phyloP scores from a whole-genome alignment of 2,329 filamentous ascomycete species.

The Mollisia scopiformis region DNA sequence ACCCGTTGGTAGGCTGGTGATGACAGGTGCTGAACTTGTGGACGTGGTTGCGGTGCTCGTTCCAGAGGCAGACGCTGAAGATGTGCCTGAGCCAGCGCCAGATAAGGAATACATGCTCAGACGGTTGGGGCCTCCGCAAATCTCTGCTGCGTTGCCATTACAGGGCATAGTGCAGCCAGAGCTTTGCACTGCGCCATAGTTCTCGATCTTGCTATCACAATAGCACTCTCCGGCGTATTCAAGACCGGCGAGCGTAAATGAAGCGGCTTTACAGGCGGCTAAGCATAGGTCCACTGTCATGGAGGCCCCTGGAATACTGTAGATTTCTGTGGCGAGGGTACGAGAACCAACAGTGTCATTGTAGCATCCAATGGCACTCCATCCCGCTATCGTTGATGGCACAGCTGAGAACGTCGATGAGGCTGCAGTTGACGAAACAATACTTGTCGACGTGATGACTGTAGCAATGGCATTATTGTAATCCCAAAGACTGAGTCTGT shows the following conservation, averaged over 20 bases:
- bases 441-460: background rate
- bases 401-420: slow-evolving; percentile 6
- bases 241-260: slow-evolving; percentile 34
- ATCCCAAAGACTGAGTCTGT: slow-evolving; percentile 13
- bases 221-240: slow-evolving; percentile 38
- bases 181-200: slow-evolving; percentile 8
- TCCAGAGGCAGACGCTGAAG: slow-evolving; percentile 13
- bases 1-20: slow-evolving; percentile 21
- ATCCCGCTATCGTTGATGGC: slow-evolving; percentile 12
- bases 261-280: slow-evolving; percentile 37
- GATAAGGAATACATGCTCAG: slow-evolving; percentile 25
- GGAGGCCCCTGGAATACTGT: slow-evolving; percentile 18
- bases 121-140: slow-evolving; percentile 35
- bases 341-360: slow-evolving; percentile 25
- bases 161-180: slow-evolving; percentile 38
- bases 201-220: slow-evolving; percentile 21
- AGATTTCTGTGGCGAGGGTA: slow-evolving; percentile 17
- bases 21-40: slow-evolving; percentile 3
- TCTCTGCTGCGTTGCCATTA: slow-evolving; percentile 32
- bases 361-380: slow-evolving; percentile 27
- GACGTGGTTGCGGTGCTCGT: slow-evolving; percentile 11
- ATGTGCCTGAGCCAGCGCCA: background rate
- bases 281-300: slow-evolving; percentile 27
- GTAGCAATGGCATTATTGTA: background rate
- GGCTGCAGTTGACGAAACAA: background rate